Percentiles rank a stretch among this genome's conserved stretches.
Evolutionary conservation across 1,284 basidiomycete species (phyloP).

Genomic region (Rhizoctonia solani): DNA sequence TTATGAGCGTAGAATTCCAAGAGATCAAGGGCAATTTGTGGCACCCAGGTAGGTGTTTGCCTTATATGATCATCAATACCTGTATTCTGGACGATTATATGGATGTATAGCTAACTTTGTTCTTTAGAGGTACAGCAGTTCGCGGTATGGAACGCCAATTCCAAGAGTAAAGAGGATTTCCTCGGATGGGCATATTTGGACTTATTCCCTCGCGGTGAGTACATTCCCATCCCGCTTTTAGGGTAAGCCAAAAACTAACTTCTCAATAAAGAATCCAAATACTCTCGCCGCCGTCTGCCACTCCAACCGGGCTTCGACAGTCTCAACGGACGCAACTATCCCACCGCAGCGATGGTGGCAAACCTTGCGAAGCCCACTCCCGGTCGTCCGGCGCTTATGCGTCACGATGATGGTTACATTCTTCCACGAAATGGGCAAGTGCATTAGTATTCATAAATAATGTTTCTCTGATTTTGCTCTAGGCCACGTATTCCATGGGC

Average conservation of each 20-base stretch:
- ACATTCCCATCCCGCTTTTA: constrained; percentile 39
- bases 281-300: constrained; percentile 84
- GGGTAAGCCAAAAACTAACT: not conserved
- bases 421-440: constrained; percentile 45
- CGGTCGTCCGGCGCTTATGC: constrained; percentile 79
- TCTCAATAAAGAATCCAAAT: constrained; percentile 64
- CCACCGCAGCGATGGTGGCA: constrained; percentile 80
- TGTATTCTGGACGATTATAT: not conserved
- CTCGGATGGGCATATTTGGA: constrained; percentile 84
- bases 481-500: constrained; percentile 86
- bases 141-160: constrained; percentile 77
- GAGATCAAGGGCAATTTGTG: constrained; percentile 64
- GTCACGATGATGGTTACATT: constrained; percentile 64
- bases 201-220: constrained; percentile 83
- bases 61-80: not conserved
- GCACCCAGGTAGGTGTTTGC: constrained; percentile 64
- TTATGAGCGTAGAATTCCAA: constrained; percentile 73
- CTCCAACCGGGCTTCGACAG: constrained; percentile 64
- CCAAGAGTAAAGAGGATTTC: constrained; percentile 69
- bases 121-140: constrained; percentile 73
- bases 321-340: constrained; percentile 67
- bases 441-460: not conserved
- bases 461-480: constrained; percentile 53
- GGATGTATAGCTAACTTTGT: not conserved
- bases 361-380: constrained; percentile 83